Conservation (phyloP, 257 asterid genomes). For the Ligustrum vulgare region DNA sequence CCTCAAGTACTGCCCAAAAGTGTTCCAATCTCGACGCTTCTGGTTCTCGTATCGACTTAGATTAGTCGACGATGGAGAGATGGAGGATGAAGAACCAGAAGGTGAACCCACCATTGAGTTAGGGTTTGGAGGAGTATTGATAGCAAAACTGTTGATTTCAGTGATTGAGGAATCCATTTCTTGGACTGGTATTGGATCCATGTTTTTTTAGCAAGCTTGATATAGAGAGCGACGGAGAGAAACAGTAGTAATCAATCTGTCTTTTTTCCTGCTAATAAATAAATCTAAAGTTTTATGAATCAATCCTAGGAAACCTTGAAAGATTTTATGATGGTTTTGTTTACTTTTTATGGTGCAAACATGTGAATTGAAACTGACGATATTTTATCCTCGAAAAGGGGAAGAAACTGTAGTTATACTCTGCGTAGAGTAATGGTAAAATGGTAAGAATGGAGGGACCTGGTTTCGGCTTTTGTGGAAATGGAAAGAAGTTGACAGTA, state of each 20-base stretch:
- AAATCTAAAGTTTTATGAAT: not conserved
- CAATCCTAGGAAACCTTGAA: not conserved
- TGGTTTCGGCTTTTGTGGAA: constrained; percentile 27
- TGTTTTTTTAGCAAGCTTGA: not conserved
- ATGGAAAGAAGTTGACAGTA: constrained; percentile 26
- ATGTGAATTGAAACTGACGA: not conserved
- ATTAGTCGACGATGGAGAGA: constrained; percentile 20
- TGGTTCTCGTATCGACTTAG: constrained; percentile 50
- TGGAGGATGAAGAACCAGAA: not conserved
- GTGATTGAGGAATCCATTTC: constrained; percentile 17
- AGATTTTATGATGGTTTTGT: not conserved
- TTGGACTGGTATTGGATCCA: constrained; percentile 17
- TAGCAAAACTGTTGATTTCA: constrained; percentile 8
- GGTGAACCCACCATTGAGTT: not conserved
- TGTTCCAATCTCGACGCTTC: constrained; percentile 56
- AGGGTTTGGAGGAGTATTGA: constrained; percentile 1
- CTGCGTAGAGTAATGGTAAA: constrained; percentile 14
- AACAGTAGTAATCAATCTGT: not conserved
- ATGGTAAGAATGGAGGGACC: constrained; percentile 11
- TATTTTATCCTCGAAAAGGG: not conserved
- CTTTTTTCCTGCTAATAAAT: no score
- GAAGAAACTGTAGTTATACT: constrained; percentile 2
- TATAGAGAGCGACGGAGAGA: not conserved
- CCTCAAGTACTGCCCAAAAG: constrained; percentile 43
- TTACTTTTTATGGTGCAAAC: not conserved